Base-by-base conservation (phyloP, 805 yeast species). In the Yamadazyma nakazawae region DNA sequence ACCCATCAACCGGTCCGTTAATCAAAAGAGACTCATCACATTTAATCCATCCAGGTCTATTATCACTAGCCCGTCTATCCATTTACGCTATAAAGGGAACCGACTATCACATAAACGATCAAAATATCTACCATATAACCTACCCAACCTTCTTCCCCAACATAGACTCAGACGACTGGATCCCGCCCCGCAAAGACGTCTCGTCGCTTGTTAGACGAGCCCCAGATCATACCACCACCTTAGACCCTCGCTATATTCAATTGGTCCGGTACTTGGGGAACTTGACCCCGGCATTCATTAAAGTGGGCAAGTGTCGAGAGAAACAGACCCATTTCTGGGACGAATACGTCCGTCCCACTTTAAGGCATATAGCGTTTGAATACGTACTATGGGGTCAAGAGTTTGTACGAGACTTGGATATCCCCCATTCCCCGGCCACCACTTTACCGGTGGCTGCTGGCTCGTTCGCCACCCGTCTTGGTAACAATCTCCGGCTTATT, bases 91-190 rank as follows among this genome's bases (percentile, higher is more conserved):
- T 72, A n/a, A 72, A 70, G 48, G 76, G 76, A 6, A 54, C 65
- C 5, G 53, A 61, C 32, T 69, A 68, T 54, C 49, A 56, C 19
- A 61, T 70, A 45, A 63, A 60, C 39, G 76, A 70, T 44, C 77
- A 72, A 48, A 71, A 69, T 46, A 63, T 70, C 63, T 57, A 71
- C 36, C 76, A 72, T 45, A 71, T 72, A 26, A 56, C 71, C 14
- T 72, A 72, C 51, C 77, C 77, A 12, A 69, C 69, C 42, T 70
- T 68, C 54, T 72, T 66, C 42, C 75, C 75, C 36, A 70, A 71
- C 41, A 59, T 66, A 21, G 74, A 70, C 43, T 62, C 70, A 0
- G 75, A 70, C 48, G 71, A 70, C 42, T 72, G 75, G 74, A 37
- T 50, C 11, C 71, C 70, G 42, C 57, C 37, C 3, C 18, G n/a